Base-by-base conservation (phyloP, 768 basidiomycete species). In the Chalciporus sphaerocephalus region DNA sequence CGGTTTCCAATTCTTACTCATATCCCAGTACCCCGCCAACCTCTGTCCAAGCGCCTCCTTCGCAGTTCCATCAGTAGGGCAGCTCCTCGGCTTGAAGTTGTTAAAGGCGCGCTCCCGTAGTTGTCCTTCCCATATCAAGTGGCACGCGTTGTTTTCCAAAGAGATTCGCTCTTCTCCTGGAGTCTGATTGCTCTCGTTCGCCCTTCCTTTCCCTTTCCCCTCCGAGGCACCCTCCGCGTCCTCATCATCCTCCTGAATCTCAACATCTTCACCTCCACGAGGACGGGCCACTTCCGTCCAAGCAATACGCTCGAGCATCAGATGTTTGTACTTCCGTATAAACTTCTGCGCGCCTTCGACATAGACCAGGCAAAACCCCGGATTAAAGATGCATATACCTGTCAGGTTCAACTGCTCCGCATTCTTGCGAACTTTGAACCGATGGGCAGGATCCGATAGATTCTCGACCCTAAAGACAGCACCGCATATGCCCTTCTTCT, bases 341-440 rank as follows among this genome's bases (percentile, higher is more conserved):
- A 83, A 85, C 66, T 90, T 94, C 27, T 78, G 68, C 0, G 87
- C 87, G 32, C 96, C 96, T 64, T 99, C 96, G 46, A 96, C 90
- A 55, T 95, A 88, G 38, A 99, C 82, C 73, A 98, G 76, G 57
- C 78, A 85, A 74, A 97, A 97, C 23, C 77, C 69, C 0, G 92
- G 87, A 60, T 94, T 83, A 78, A 92, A 92, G 59, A 96, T 85
- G 59, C 89, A 92, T 27, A 94, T 70, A 9, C 96, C 96, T 0
- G 90, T 85, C 12, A 98, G 74, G 49, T 80, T 83, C 62, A 86
- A 75, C 62, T 96, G 92, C 59, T 95, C 89, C 1, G 96, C 96
- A 57, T 98, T 98, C 74, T 90, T 93, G 47, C 89, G 83, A 42
- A 97, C 89, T 72, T 98, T 99, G 76, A 92, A 97, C 49, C 89